Evolutionary conservation across 73 alveolate genomes (phyloP), one percentile per base, ranked within the genome.

Genomic region (Paraurostyla sp.): DNA sequence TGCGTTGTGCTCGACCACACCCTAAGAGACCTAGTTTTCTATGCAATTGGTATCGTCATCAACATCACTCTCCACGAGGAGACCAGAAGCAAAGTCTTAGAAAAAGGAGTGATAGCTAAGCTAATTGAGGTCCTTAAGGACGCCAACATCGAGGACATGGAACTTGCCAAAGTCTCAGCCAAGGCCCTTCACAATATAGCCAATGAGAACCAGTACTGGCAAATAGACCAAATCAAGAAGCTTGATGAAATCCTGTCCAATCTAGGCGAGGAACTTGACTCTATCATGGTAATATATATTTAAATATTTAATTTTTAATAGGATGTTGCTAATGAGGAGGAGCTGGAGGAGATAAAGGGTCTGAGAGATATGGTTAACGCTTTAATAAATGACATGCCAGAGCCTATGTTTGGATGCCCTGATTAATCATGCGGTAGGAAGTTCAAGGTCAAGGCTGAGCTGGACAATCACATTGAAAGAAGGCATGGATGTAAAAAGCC

Each of bases 271-370:
- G 95, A 89, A 51, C 89, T 89, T 7, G 95, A 89, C 83, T 63
- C 88, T 18, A 89, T 89, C 30, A 89, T 89, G 89, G 87, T 75
- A 75, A 75, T 9, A 43, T 4, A 48, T 9, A 7, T 22, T 23
- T n/a, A 22, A 20, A 7, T 13, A 23, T 46, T 2, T 16, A 48
- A 22, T 75, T 49, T 16, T 13, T 18, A 46, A 75, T 75, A 75
- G 87, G 95, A 89, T 22, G 95, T 89, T 38, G 95, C 95, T 0
- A 89, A 63, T 49, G 95, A 89, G 38, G 81, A 62, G 3, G 95
- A 89, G 49, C 32, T 60, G 57, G 95, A 89, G 23, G 88, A 81
- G 51, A 50, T 89, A 16, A 49, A 81, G 50, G 73, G 81, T 29
- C 49, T 89, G n/a, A 80, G 95, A 65, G 54, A 57, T 60, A 25